phyloP scores from a whole-genome alignment of 1,284 basidiomycete species.

The Golubevia pallescens region DNA sequence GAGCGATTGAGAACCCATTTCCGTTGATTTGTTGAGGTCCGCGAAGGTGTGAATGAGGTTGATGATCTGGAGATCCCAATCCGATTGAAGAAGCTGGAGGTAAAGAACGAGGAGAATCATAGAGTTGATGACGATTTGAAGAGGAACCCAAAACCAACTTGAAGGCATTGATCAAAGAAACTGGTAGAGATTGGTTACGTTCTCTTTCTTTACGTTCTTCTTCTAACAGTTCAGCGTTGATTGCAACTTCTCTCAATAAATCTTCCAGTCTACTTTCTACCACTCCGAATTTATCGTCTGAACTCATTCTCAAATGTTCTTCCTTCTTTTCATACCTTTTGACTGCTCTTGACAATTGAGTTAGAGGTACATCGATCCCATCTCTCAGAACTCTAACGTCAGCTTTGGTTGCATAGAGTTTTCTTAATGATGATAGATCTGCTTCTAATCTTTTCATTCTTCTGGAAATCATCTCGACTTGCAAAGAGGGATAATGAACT shows the following conservation, averaged over 20 bases:
- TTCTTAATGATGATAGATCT: slow-evolving; percentile 44
- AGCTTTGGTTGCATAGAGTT: slow-evolving; percentile 49
- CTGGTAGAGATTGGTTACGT: slow-evolving; percentile 25
- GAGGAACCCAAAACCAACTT: slow-evolving; percentile 40
- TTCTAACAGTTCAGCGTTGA: slow-evolving; percentile 59
- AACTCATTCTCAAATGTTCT: slow-evolving; percentile 38
- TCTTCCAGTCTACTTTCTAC: slow-evolving; percentile 53
- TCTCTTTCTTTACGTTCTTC: slow-evolving; percentile 48
- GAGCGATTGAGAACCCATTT: background rate
- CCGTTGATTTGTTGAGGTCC: background rate
- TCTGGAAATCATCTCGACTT: slow-evolving; percentile 54
- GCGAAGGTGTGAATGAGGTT: background rate
- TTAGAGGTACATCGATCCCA: slow-evolving; percentile 53
- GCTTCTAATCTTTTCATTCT: slow-evolving; percentile 55
- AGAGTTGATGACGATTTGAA: slow-evolving; percentile 20
- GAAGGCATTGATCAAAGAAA: slow-evolving; percentile 41
- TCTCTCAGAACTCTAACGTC: slow-evolving; percentile 59
- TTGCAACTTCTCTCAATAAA: slow-evolving; percentile 45
- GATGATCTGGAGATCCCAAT: background rate
- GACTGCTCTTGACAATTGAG: slow-evolving; percentile 57
- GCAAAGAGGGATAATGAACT: slow-evolving; percentile 52
- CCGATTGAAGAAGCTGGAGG: slow-evolving; percentile 29
- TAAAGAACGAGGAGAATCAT: slow-evolving; percentile 30
- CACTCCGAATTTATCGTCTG: slow-evolving; percentile 50
- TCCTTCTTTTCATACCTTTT: slow-evolving; percentile 54